Percentiles rank a stretch among this genome's conserved stretches.
Conservation (phyloP, 495 filamentous ascomycete genomes). For the Tetracladium setigerum region DNA sequence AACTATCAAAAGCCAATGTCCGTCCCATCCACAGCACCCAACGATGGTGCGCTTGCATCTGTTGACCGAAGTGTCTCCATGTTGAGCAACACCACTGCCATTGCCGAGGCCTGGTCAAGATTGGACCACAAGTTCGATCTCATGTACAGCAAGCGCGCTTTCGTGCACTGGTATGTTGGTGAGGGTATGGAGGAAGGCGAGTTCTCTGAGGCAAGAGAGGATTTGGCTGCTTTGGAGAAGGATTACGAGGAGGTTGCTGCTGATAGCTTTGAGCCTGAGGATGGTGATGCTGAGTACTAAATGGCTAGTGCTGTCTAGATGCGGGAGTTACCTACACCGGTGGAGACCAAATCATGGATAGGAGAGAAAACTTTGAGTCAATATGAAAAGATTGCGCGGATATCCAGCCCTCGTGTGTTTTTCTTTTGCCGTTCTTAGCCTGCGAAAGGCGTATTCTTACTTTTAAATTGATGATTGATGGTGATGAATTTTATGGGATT, state of each 20-base stretch:
- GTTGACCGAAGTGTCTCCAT: conserved; percentile 86
- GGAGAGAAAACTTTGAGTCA: too few species aligned
- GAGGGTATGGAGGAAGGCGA: conserved; percentile 96
- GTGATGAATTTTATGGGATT: background rate
- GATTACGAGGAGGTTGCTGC: conserved; percentile 88
- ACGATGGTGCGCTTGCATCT: conserved; percentile 65
- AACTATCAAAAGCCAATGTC: conserved; percentile 82
- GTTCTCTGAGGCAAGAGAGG: conserved; percentile 86
- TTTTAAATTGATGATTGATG: too few species aligned
- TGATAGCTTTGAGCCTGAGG: conserved; percentile 52
- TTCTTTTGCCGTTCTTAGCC: too few species aligned
- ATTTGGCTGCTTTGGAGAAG: conserved; percentile 81
- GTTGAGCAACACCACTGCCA: conserved; percentile 88
- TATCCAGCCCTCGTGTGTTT: too few species aligned
- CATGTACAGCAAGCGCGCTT: conserved; percentile 94
- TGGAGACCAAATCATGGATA: background rate
- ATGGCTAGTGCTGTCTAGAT: background rate
- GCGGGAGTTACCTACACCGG: background rate
- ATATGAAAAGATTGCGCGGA: too few species aligned
- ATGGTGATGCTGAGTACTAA: conserved; percentile 66
- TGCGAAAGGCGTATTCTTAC: too few species aligned
- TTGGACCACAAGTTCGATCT: conserved; percentile 93
- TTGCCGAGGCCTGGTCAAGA: conserved; percentile 83
- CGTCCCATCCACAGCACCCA: conserved; percentile 49
- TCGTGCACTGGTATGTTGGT: conserved; percentile 93